Percentiles rank a stretch among this genome's conserved stretches.
Conservation (phyloP, 2,329 filamentous ascomycete species). For the Penicillium janthinellum region DNA sequence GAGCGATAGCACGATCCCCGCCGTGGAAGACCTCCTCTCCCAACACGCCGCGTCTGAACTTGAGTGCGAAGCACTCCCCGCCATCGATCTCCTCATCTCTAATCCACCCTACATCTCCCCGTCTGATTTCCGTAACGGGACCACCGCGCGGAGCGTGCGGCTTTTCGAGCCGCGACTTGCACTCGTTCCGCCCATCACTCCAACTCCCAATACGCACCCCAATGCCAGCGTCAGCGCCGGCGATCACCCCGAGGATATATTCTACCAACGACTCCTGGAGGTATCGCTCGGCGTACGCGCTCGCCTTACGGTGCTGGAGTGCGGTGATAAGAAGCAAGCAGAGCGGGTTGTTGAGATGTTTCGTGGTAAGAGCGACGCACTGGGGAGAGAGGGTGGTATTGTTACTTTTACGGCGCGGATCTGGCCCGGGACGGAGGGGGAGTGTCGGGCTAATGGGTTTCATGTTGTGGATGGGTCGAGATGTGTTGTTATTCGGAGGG, state of each 20-base stretch:
- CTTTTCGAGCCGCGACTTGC: constrained; percentile 79
- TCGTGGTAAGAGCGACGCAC: neutral
- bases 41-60: neutral
- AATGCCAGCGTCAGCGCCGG: neutral
- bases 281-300: constrained; percentile 27
- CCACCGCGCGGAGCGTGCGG: constrained; percentile 73
- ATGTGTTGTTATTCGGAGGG: constrained; percentile 24
- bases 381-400: neutral
- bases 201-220: neutral
- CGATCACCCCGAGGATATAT: constrained; percentile 34
- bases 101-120: constrained; percentile 91
- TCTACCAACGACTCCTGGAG: constrained; percentile 38
- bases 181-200: constrained; percentile 61
- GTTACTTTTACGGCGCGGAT: constrained; percentile 12
- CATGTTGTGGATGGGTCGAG: constrained; percentile 23
- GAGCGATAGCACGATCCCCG: neutral
- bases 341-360: constrained; percentile 32
- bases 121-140: constrained; percentile 57
- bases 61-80: neutral
- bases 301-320: constrained; percentile 40
- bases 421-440: constrained; percentile 22
- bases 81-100: constrained; percentile 70
- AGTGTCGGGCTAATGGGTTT: constrained; percentile 23
- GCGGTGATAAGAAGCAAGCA: constrained; percentile 39
- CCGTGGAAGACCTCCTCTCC: constrained; percentile 19